Evolutionary conservation across 257 asterid species (phyloP).

Genomic region (Solanum microdontum): DNA sequence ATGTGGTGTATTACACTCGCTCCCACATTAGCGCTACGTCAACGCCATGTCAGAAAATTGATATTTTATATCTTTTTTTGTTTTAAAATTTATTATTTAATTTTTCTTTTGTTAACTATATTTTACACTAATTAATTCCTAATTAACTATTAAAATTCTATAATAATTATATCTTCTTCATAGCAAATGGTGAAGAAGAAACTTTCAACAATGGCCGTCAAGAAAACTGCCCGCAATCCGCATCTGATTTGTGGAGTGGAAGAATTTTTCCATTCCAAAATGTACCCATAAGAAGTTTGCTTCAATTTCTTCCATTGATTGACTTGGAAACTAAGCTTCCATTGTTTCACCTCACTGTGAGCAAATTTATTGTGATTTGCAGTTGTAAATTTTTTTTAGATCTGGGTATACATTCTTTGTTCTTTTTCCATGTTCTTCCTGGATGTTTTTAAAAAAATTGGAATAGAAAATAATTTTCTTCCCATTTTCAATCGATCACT

Average conservation of each 20-base stretch:
- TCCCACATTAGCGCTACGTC: neutral
- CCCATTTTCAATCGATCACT: neutral
- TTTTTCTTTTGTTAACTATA: neutral
- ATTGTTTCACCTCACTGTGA: neutral
- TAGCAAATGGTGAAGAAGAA: neutral
- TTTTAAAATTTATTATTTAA: too few species aligned
- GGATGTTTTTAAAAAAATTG: neutral
- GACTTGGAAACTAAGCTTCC: neutral
- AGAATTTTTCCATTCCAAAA: neutral
- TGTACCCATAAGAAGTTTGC: neutral
- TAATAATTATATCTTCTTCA: too few species aligned
- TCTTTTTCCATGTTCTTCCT: neutral
- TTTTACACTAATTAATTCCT: neutral
- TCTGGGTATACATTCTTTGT: neutral
- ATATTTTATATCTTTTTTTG: too few species aligned
- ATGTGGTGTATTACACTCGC: neutral
- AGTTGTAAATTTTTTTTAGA: neutral
- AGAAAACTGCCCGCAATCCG: neutral
- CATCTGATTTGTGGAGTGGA: neutral
- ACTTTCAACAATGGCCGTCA: neutral
- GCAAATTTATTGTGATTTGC: neutral
- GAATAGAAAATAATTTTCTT: neutral
- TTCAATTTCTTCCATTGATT: neutral
- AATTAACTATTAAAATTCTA: too few species aligned
- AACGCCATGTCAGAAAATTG: neutral